These are phyloP conservation scores for Yamadazyma oceani DNA, from an alignment of 1,139 yeast genomes.

Conservation along the genomic window DNA sequence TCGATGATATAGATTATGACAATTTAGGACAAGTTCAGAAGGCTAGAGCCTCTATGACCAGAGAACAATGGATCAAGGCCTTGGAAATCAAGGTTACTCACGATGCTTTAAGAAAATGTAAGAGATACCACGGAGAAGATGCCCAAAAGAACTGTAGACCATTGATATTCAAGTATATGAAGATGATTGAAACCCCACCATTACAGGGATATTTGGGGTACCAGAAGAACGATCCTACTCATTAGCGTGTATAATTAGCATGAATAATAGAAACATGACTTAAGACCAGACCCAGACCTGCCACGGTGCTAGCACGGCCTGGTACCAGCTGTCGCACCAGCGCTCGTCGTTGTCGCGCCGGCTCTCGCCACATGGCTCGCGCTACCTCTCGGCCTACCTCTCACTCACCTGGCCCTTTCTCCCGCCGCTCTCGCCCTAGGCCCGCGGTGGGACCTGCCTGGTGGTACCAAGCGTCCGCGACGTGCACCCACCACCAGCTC, in stretches of 20 bases:
- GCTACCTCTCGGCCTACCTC: background rate
- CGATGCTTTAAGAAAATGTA: slow-evolving; percentile 73
- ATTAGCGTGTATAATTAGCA: slow-evolving; percentile 30
- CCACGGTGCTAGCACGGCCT: too few species aligned
- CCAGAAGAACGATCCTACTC: slow-evolving; percentile 83
- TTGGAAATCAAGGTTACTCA: slow-evolving; percentile 69
- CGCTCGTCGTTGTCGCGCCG: too few species aligned
- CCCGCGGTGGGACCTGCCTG: too few species aligned
- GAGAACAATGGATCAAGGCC: slow-evolving; percentile 79
- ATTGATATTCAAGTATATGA: slow-evolving; percentile 72
- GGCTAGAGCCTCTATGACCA: slow-evolving; percentile 74
- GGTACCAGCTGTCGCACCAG: background rate
- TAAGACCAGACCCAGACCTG: too few species aligned
- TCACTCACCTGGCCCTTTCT: background rate
- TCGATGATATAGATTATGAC: slow-evolving; percentile 78
- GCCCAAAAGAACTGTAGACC: slow-evolving; percentile 67
- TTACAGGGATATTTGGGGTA: slow-evolving; percentile 75
- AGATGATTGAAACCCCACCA: slow-evolving; percentile 68
- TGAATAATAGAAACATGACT: background rate
- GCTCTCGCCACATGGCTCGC: too few species aligned
- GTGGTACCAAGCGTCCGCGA: too few species aligned
- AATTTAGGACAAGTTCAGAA: slow-evolving; percentile 61
- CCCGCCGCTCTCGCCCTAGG: background rate
- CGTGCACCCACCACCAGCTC: slow-evolving; percentile 13
- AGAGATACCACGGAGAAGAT: slow-evolving; percentile 74